Evolutionary conservation across 2,329 filamentous ascomycete genomes (phyloP).

Genomic region (Aspergillus sp.): DNA sequence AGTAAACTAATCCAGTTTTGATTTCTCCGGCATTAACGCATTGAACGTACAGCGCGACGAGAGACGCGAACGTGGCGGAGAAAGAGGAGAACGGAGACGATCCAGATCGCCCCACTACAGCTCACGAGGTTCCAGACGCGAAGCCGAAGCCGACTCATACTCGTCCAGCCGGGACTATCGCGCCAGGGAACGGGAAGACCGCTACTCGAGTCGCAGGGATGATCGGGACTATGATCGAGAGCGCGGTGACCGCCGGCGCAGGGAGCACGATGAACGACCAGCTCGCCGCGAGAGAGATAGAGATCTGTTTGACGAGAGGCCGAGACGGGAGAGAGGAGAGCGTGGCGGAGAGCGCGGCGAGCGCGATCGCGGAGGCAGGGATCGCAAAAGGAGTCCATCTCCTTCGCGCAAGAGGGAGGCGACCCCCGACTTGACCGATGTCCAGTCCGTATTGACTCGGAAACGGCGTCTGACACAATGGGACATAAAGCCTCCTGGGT

Average conservation of each 20-base stretch:
- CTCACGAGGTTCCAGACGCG: constrained; percentile 68
- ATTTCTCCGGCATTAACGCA: constrained; percentile 1
- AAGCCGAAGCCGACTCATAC: constrained; percentile 81
- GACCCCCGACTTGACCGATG: constrained; percentile 89
- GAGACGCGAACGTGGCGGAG: constrained; percentile 50
- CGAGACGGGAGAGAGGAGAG: constrained; percentile 49
- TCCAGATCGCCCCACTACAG: constrained; percentile 84
- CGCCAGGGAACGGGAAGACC: constrained; percentile 90
- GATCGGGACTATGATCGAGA: constrained; percentile 82
- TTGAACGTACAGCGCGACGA: constrained; percentile 49
- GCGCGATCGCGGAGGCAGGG: constrained; percentile 49
- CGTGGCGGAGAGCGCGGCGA: constrained; percentile 42
- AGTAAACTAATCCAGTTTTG: constrained; percentile 31
- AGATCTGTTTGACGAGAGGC: constrained; percentile 67
- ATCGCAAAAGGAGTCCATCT: constrained; percentile 71
- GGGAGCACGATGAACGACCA: constrained; percentile 66
- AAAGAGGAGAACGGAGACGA: constrained; percentile 69
- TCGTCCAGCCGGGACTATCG: constrained; percentile 91
- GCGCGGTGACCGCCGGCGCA: constrained; percentile 59
- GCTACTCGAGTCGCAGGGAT: constrained; percentile 75
- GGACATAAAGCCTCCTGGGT: constrained; percentile 98
- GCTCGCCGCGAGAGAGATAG: constrained; percentile 56
- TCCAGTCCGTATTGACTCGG: constrained; percentile 79
- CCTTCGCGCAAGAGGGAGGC: constrained; percentile 88
- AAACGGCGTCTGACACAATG: constrained; percentile 95